Conservation (phyloP, 768 basidiomycete species). For the Lactifluus echinatus region DNA sequence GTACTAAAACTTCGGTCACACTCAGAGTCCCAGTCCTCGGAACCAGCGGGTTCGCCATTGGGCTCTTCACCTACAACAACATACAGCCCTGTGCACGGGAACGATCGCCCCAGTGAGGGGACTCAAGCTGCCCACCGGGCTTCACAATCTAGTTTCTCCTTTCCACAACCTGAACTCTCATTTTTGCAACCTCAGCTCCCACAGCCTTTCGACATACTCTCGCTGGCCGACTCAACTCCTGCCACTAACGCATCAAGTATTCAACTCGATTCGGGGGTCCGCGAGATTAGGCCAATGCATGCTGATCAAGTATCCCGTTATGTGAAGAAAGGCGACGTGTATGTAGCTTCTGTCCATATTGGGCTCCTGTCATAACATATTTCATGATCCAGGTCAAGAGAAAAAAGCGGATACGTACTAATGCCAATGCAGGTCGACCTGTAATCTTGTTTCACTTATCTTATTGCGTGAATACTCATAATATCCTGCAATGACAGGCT, state of each 20-base stretch:
- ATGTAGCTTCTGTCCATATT: background rate
- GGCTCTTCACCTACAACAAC: background rate
- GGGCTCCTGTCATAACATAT: background rate
- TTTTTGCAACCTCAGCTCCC: too few relatives aligned
- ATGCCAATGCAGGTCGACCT: background rate
- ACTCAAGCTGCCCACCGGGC: background rate
- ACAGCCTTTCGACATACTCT: too few relatives aligned
- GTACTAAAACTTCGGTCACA: background rate
- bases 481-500: background rate
- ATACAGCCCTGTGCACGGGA: background rate
- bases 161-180: background rate
- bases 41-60: background rate
- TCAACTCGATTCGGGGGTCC: background rate
- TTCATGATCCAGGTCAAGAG: background rate
- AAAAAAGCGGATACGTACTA: background rate
- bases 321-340: slow-evolving; percentile 7
- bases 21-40: background rate
- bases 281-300: background rate
- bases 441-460: too few relatives aligned
- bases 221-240: too few relatives aligned
- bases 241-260: background rate
- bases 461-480: background rate
- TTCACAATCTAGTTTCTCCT: background rate
- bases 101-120: too few relatives aligned
- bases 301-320: slow-evolving; percentile 10